Evolutionary conservation across 768 basidiomycete species (phyloP).

Genomic region (Tricholoma sp.): DNA sequence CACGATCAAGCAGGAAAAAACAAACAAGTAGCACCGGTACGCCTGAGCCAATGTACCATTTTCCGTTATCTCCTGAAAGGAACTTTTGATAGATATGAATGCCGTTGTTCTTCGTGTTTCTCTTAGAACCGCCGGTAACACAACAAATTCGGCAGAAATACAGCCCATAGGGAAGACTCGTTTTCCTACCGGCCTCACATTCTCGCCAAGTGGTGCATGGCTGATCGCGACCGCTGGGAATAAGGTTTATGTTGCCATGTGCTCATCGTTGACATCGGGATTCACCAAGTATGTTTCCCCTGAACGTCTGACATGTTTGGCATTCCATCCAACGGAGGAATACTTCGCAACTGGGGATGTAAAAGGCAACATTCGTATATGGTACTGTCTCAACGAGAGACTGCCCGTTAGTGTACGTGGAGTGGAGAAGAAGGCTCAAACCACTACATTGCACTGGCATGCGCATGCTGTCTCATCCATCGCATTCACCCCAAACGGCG

Average conservation of each 20-base stretch:
- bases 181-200: constrained; percentile 53
- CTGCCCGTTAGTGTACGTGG: constrained; percentile 45
- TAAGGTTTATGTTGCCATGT: constrained; percentile 71
- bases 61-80: constrained; percentile 4
- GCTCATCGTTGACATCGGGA: constrained; percentile 51
- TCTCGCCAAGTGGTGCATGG: constrained; percentile 76
- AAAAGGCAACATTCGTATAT: constrained; percentile 79
- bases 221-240: constrained; percentile 70
- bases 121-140: constrained; percentile 40
- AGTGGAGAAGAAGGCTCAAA: constrained; percentile 77
- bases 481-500: constrained; percentile 84
- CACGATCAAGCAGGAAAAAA: constrained; percentile 43
- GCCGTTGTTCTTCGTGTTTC: constrained; percentile 61
- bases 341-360: constrained; percentile 94
- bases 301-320: constrained; percentile 75
- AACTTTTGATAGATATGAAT: constrained; percentile 39
- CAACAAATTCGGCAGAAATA: constrained; percentile 46
- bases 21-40: constrained; percentile 27
- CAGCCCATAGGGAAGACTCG: constrained; percentile 63
- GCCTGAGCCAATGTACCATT: not conserved
- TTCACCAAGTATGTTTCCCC: constrained; percentile 83
- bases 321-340: constrained; percentile 85
- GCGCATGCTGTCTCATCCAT: constrained; percentile 88
- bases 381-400: constrained; percentile 83
- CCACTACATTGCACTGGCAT: constrained; percentile 92